Base-by-base conservation (phyloP, 2,329 filamentous ascomycete species). In the Thelonectria rubi region DNA sequence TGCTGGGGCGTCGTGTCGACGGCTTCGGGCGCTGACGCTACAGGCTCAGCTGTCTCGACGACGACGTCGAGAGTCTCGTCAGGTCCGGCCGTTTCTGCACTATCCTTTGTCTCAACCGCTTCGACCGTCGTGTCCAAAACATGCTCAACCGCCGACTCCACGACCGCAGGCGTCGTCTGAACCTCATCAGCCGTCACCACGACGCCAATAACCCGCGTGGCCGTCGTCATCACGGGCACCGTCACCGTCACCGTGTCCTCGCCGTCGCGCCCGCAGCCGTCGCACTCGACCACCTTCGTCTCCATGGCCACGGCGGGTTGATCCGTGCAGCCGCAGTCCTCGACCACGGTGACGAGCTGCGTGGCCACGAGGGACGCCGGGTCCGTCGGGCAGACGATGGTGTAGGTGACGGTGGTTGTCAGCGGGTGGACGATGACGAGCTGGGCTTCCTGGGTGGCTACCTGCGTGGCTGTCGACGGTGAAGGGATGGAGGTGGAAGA, bases 271-370 rank as follows among this genome's bases (percentile, higher is more conserved):
- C 70, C 70, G 14, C 70, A 72, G n/a, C 52, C 62, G 12, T 67
- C 56, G 42, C 70, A 72, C 15, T 66, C 48, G 1, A 72, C 53
- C 2, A 65, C 58, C 40, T 61, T 65, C 2, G 70, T 72, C 42
- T 63, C 53, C 70, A 72, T 70, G 8, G 69, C 61, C 3, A 66
- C 56, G 3, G 34, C 42, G 17, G 65, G 53, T 46, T 67, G 42
- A 17, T 40, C 52, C 9, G 65, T 57, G 47, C 68, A 72, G 3
- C 51, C 57, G 37, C 71, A 73, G 3, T 65, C 54, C n/a, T 69
- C 61, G 21, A 76, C 62, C 15, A 75, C 77, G 8, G 77, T 74
- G 46, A 70, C 68, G 51, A 76, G 77, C 58, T 76, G 69, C 3
- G 73, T 65, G 17, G 67, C 69, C n/a, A 74, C 64, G 18, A 80